phyloP scores from a whole-genome alignment of 2,329 filamentous ascomycete genomes.

The Elsinoe fawcettii region DNA sequence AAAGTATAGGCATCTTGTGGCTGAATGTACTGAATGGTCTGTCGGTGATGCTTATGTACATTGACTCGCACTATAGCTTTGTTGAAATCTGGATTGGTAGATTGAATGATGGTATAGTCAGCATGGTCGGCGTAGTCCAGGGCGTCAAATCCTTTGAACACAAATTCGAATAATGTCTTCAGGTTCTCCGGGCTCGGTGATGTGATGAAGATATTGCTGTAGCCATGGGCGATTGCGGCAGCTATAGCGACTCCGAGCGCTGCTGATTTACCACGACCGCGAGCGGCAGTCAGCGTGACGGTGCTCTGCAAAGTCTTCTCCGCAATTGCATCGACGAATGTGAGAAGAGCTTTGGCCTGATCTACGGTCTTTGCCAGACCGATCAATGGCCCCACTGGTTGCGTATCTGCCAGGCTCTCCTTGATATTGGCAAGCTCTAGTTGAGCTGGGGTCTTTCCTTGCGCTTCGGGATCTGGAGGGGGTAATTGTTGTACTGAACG shows the following conservation, averaged over 20 bases:
- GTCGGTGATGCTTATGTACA: conserved; percentile 85
- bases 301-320: conserved; percentile 94
- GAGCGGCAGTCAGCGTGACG: conserved; percentile 82
- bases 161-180: conserved; percentile 96
- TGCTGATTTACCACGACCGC: conserved; percentile 94
- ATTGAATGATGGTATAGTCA: conserved; percentile 97
- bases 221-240: conserved; percentile 88
- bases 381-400: conserved; percentile 77
- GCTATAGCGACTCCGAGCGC: conserved; percentile 91
- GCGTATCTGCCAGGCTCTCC: conserved; percentile 73
- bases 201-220: conserved; percentile 99
- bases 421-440: conserved; percentile 79
- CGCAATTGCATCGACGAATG: conserved; percentile 90
- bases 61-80: conserved; percentile 98
- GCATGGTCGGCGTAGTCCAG: conserved; percentile 89
- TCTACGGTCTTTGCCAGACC: conserved; percentile 84
- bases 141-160: conserved; percentile 97
- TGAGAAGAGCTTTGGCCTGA: conserved; percentile 92
- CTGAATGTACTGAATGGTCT: conserved; percentile 97
- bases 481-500: conserved; percentile 80
- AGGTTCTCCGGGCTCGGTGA: conserved; percentile 96
- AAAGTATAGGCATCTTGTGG: conserved; percentile 93
- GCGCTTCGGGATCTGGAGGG: conserved; percentile 63
- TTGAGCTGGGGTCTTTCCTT: conserved; percentile 61
- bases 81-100: conserved; percentile 96